A percentile compares a stretch with the other conserved stretches of the same genome.
These are phyloP conservation scores for Talaromyces pinophilus DNA, from an alignment of 2,329 filamentous ascomycete species.

Conservation along the genomic window DNA sequence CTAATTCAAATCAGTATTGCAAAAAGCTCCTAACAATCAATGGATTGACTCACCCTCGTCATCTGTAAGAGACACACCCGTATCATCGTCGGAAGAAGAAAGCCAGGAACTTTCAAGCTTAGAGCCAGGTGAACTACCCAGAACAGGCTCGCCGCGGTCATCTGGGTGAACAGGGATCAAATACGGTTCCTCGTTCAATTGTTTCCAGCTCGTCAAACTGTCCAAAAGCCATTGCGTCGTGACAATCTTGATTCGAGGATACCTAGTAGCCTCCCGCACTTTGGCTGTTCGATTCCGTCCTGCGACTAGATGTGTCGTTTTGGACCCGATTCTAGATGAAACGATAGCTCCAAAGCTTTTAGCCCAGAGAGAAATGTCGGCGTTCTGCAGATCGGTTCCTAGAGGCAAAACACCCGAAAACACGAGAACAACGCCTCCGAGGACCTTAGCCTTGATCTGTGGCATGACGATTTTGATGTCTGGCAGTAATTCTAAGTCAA, in stretches of 20 bases:
- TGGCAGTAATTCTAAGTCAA: slow-evolving; percentile 66
- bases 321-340: slow-evolving; percentile 47
- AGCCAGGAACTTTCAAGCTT: slow-evolving; percentile 49
- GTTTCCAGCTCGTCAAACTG: slow-evolving; percentile 80
- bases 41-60: slow-evolving; percentile 38
- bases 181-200: slow-evolving; percentile 75
- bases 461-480: slow-evolving; percentile 86
- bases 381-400: slow-evolving; percentile 73
- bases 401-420: slow-evolving; percentile 89
- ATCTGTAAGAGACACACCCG: slow-evolving; percentile 50
- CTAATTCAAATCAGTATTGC: slow-evolving; percentile 20
- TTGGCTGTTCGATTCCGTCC: slow-evolving; percentile 77
- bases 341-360: slow-evolving; percentile 75
- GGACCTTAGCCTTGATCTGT: slow-evolving; percentile 72
- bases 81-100: slow-evolving; percentile 51
- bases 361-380: slow-evolving; percentile 85
- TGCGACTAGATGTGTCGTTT: slow-evolving; percentile 55
- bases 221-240: slow-evolving; percentile 86
- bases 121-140: slow-evolving; percentile 35
- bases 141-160: slow-evolving; percentile 55
- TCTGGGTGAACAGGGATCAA: slow-evolving; percentile 73
- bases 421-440: slow-evolving; percentile 75
- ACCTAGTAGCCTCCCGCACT: slow-evolving; percentile 79
- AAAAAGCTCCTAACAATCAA: neutral
- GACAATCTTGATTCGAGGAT: slow-evolving; percentile 83